These are phyloP conservation scores for Heritiera littoralis DNA, from an alignment of 345 rosid genomes.

Conservation along the genomic window DNA sequence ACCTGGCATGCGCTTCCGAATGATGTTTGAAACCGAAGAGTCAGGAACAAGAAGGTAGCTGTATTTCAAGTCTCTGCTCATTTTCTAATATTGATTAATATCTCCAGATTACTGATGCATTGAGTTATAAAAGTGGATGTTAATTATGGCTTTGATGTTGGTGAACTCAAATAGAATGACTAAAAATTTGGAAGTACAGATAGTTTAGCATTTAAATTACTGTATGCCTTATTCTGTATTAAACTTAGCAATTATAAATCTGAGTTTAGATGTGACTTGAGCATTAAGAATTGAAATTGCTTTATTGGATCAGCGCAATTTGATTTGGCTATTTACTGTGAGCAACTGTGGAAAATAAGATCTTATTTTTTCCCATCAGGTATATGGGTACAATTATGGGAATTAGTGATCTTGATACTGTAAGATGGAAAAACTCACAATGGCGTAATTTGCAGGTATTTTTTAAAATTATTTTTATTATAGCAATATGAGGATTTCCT, in stretches of 20 bases:
- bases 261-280: neutral
- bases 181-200: neutral
- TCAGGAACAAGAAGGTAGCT: conserved; percentile 76
- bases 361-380: conserved; percentile 44
- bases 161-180: neutral
- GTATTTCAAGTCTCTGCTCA: neutral
- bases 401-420: conserved; percentile 79
- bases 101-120: neutral
- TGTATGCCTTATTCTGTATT: neutral
- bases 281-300: conserved; percentile 5
- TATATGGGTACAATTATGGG: conserved; percentile 97
- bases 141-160: neutral
- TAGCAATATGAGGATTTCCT: neutral
- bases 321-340: neutral
- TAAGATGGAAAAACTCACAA: conserved; percentile 93
- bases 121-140: neutral
- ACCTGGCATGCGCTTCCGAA: conserved; percentile 88
- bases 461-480: neutral
- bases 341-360: neutral
- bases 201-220: conserved; percentile 2
- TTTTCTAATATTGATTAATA: conserved; percentile 8
- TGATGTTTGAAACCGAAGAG: conserved; percentile 99
- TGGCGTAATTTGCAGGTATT: conserved; percentile 94
- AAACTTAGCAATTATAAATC: neutral
- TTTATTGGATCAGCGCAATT: conserved; percentile 4